Evolutionary conservation across 768 basidiomycete species (phyloP), one percentile per base, ranked within the genome.

Genomic region (Hygrophorus russula): DNA sequence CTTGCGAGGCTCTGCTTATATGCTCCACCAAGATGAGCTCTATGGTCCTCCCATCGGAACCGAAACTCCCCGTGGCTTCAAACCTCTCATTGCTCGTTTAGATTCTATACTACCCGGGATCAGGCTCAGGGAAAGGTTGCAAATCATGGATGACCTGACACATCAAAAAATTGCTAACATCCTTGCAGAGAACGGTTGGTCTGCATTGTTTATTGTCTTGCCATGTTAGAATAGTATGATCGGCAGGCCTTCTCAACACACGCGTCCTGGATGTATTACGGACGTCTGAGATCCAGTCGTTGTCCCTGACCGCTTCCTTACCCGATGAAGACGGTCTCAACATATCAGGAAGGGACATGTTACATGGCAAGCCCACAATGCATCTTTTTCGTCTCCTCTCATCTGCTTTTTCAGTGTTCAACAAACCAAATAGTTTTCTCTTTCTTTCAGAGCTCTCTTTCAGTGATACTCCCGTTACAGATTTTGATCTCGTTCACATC

Each of bases 391-490:
- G 50, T 46, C 38, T 36, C 36, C 24, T 30, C 48, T 14, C 41
- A 17, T 29, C 34, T 39, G 35, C 43, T 36, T 6, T 12, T 37
- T n/a, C 49, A 78, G 78, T 68, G 4, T 74, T 82, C 50, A 59
- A 62, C 41, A 66, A 63, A 44, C 68, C 71, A 1, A 66, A 71
- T 46, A 69, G 68, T 49, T 83, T 78, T 53, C 59, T 60, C 7
- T 68, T 60, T 45, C 61, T 82, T 19, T 52, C 60, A 5, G 66
- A 71, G 40, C 66, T 82, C n/a, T 70, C 68, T 2, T 66, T 82
- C 40, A 62, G 61, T 27, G 66, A 66, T 17, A 64, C 67, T 10
- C 59, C 49, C 10, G 55, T 81, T 5, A 51, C 59, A 20, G 70
- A 79, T 50, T 62, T 63, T 35, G 73, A 77, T 47, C 52, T 82